Base-by-base conservation (phyloP, 176 grass and related monocot genomes). In the Paspalum notatum region DNA sequence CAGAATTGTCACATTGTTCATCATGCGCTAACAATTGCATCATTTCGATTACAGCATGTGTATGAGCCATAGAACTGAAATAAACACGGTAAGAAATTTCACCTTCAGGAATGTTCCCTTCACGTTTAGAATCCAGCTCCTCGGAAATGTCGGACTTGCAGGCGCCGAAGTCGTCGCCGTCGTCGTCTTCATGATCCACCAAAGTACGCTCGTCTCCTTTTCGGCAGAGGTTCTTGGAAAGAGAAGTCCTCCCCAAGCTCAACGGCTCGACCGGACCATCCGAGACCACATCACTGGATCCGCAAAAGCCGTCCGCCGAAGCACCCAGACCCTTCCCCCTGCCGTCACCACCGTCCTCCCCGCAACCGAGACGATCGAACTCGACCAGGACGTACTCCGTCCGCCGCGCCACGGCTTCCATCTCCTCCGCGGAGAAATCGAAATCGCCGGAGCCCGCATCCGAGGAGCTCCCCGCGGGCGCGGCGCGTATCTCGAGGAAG, bases 401-500 rank as follows among this genome's bases (percentile, higher is more conserved):
- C 74, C 74, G 68, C 49, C 70, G 9, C 66, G 47, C 52, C 70
- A 41, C 78, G 13, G 51, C 86, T 53, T 88, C 88, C 66, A 80
- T 66, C 49, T 92, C 92, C 77, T 90, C 87, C 40, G 85, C 6
- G 38, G 88, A 88, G 72, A 94, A 58, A n/a, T 89, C 88, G 72
- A 94, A 58, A n/a, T 89, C 88, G 75, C 89, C 85, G 66, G 63
- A 72, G 43, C 44, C 84, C 38, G 43, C 84, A 1, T 71, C 68
- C 13, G 85, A 87, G 66, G 85, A 87, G 66, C 40, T 32, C 15
- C 2, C 75, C 22, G 50, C 9, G 24, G 39, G 80, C 1, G 32
- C 71, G 62, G 83, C 46, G 45, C 71, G 89, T 54, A 93, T 64
- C 84, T 95, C 79, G 70, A 91, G 71, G 57, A 95, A 91, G 81